Conservation (phyloP, 768 basidiomycete genomes). For the Trametes villosa region DNA sequence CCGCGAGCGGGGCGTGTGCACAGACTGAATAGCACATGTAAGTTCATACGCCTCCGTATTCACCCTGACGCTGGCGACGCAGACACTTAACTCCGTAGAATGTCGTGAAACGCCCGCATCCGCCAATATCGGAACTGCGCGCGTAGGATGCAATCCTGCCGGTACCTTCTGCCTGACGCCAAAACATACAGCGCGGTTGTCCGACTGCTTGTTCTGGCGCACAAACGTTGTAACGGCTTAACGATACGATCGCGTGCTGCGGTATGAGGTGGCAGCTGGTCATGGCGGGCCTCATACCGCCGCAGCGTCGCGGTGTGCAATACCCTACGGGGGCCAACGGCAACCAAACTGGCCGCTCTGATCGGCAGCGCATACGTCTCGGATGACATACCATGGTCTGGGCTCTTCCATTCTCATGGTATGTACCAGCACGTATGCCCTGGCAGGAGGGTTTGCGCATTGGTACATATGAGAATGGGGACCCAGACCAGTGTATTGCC, state of each 20-base stretch:
- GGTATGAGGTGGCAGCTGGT: neutral
- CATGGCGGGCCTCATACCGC: neutral
- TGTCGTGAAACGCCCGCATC: neutral
- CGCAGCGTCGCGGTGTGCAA: too few relatives aligned
- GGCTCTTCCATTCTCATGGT: slow-evolving; percentile 35
- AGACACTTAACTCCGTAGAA: neutral
- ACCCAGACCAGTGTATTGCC: slow-evolving; percentile 20
- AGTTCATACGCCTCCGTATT: neutral
- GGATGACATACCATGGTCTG: slow-evolving; percentile 23
- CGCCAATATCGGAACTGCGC: neutral
- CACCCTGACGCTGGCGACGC: neutral
- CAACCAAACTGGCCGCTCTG: too few relatives aligned
- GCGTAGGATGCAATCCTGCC: neutral
- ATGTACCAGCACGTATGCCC: slow-evolving; percentile 25
- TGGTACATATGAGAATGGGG: slow-evolving; percentile 30
- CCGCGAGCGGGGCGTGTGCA: neutral
- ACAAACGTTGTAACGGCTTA: neutral
- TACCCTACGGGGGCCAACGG: too few relatives aligned
- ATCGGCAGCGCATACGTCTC: neutral
- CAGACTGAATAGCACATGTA: neutral
- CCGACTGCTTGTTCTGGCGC: neutral
- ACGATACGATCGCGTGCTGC: neutral
- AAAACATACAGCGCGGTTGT: neutral
- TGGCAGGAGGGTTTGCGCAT: slow-evolving; percentile 19
- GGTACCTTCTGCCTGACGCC: neutral